Evolutionary conservation across 352 stramenopile species (phyloP).

Genomic region (Phytophthora fragariae): DNA sequence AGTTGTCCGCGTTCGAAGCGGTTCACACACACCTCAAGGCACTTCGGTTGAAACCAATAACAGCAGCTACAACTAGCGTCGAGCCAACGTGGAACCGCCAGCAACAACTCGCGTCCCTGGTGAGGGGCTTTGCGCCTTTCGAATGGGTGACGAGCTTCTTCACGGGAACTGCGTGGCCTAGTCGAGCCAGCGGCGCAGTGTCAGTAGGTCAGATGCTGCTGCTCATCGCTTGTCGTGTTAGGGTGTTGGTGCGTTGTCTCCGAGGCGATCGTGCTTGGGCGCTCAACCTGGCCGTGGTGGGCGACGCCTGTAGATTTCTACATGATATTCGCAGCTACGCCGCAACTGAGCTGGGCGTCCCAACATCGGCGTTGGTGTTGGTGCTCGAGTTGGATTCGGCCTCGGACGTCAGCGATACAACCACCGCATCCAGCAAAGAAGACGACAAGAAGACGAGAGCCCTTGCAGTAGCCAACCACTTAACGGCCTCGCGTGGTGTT

Average conservation of each 20-base stretch:
- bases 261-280: slow-evolving; percentile 28
- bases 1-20: slow-evolving; percentile 20
- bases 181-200: slow-evolving; percentile 11
- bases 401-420: not conserved
- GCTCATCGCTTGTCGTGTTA: slow-evolving; percentile 34
- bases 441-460: slow-evolving; percentile 13
- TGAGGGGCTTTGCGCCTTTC: slow-evolving; percentile 30
- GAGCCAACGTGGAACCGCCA: slow-evolving; percentile 3
- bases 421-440: not conserved
- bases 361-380: slow-evolving; percentile 17
- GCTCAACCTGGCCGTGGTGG: slow-evolving; percentile 35
- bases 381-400: slow-evolving; percentile 29
- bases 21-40: slow-evolving; percentile 6
- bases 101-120: slow-evolving; percentile 22
- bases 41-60: not conserved
- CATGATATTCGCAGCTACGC: slow-evolving; percentile 17
- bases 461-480: slow-evolving; percentile 13
- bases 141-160: slow-evolving; percentile 28
- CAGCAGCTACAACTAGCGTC: not conserved
- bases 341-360: not conserved
- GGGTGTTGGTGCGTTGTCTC: slow-evolving; percentile 36
- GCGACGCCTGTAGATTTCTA: slow-evolving; percentile 26
- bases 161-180: slow-evolving; percentile 13
- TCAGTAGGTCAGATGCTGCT: slow-evolving; percentile 30
- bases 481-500: not conserved